Conservation (phyloP, 2,329 filamentous ascomycete genomes). For the Gnomoniopsis smithogilvyi region DNA sequence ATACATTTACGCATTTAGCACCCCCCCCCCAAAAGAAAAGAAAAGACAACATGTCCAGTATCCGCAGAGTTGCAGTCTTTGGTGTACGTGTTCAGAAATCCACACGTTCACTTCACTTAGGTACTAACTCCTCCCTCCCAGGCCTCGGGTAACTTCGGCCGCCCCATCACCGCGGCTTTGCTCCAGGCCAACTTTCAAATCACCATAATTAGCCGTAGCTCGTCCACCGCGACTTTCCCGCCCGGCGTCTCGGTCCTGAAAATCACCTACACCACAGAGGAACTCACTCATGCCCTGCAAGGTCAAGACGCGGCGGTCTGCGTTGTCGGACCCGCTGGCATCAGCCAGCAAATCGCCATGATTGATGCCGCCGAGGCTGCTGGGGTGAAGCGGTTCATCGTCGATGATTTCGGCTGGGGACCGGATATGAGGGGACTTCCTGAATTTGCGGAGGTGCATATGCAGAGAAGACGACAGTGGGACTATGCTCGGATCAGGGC, state of each 20-base stretch:
- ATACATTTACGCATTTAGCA: too few species aligned
- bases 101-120: neutral
- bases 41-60: slow-evolving; percentile 12
- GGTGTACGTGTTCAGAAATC: slow-evolving; percentile 26
- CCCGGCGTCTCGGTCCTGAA: slow-evolving; percentile 18
- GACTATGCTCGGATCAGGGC: slow-evolving; percentile 21
- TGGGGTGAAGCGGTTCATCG: slow-evolving; percentile 28
- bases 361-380: slow-evolving; percentile 28
- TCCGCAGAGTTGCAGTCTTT: slow-evolving; percentile 36
- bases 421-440: slow-evolving; percentile 20
- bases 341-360: slow-evolving; percentile 21
- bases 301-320: slow-evolving; percentile 29
- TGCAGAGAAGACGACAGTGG: slow-evolving; percentile 22
- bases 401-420: slow-evolving; percentile 25
- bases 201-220: slow-evolving; percentile 31
- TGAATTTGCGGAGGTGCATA: slow-evolving; percentile 23
- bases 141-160: slow-evolving; percentile 33
- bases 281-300: slow-evolving; percentile 20
- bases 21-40: too few species aligned
- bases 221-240: slow-evolving; percentile 22
- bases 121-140: neutral
- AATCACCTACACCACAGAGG: slow-evolving; percentile 15
- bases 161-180: slow-evolving; percentile 17
- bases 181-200: slow-evolving; percentile 30
- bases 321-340: slow-evolving; percentile 22